These are phyloP conservation scores for Suillus decipiens DNA, from an alignment of 768 basidiomycete genomes.

Conservation along the genomic window DNA sequence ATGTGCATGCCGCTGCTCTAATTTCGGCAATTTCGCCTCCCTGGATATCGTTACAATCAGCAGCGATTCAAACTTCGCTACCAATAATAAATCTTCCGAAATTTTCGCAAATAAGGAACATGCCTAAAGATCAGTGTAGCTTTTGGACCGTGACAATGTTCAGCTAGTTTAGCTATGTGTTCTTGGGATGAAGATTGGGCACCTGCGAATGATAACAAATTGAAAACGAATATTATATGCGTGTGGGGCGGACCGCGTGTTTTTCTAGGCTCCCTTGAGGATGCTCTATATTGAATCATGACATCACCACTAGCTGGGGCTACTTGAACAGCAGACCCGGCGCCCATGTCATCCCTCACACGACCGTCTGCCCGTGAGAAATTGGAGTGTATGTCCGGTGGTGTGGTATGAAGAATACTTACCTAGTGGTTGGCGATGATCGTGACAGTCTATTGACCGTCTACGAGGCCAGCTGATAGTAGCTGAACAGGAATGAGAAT, in stretches of 20 bases:
- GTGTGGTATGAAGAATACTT: background rate
- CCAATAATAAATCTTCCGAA: background rate
- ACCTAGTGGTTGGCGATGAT: background rate
- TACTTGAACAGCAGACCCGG: background rate
- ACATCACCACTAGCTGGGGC: background rate
- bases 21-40: background rate
- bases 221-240: background rate
- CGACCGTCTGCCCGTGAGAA: background rate
- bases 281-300: background rate
- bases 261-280: slow-evolving; percentile 1
- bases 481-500: background rate
- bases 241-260: background rate
- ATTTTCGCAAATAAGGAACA: background rate
- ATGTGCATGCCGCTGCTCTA: background rate
- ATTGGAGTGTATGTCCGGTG: background rate
- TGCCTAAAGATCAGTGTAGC: background rate
- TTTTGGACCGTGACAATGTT: background rate
- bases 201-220: background rate
- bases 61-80: background rate
- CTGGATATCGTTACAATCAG: background rate
- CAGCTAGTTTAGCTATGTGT: background rate
- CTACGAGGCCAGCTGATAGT: background rate
- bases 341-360: background rate
- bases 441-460: background rate
- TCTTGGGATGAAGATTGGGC: background rate